A percentile compares a stretch with the other conserved stretches of the same genome.
Conservation (phyloP, 345 rosid genomes). For the Clarkia xantiana region DNA sequence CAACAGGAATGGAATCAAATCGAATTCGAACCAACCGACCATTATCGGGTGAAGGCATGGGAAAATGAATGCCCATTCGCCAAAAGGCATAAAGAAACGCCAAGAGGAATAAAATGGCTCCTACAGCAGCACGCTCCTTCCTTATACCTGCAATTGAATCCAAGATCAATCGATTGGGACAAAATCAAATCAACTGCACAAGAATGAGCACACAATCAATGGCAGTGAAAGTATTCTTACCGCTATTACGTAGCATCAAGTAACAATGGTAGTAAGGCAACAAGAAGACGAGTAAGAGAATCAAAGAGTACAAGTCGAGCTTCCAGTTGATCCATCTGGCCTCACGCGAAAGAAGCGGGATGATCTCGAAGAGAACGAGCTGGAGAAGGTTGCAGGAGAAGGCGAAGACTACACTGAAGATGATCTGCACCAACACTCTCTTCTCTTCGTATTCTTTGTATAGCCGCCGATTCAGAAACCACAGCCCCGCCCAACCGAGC, state of each 20-base stretch:
- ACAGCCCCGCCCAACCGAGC: constrained; percentile 77
- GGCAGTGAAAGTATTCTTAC: constrained; percentile 23
- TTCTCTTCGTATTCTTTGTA: constrained; percentile 98
- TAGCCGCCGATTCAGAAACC: constrained; percentile 73
- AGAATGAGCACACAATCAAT: constrained; percentile 2
- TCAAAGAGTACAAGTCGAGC: constrained; percentile 84
- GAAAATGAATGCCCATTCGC: constrained; percentile 99
- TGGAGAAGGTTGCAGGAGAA: constrained; percentile 91
- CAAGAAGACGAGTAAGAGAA: constrained; percentile 79
- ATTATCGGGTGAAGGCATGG: constrained; percentile 90
- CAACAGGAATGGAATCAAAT: neutral
- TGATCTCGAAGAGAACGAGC: constrained; percentile 93
- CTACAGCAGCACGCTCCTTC: constrained; percentile 82
- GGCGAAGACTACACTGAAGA: constrained; percentile 86
- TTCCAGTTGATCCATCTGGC: constrained; percentile 96
- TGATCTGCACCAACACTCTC: constrained; percentile 77
- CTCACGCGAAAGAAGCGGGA: constrained; percentile 84
- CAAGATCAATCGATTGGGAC: neutral
- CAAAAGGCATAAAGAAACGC: constrained; percentile 92
- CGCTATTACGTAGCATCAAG: constrained; percentile 85
- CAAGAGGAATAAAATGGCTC: constrained; percentile 75
- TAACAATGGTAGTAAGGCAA: constrained; percentile 94
- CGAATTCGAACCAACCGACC: constrained; percentile 25
- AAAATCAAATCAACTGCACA: neutral
- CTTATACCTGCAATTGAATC: constrained; percentile 45